phyloP scores from a whole-genome alignment of 768 basidiomycete genomes.

The Trametes sanguinea region DNA sequence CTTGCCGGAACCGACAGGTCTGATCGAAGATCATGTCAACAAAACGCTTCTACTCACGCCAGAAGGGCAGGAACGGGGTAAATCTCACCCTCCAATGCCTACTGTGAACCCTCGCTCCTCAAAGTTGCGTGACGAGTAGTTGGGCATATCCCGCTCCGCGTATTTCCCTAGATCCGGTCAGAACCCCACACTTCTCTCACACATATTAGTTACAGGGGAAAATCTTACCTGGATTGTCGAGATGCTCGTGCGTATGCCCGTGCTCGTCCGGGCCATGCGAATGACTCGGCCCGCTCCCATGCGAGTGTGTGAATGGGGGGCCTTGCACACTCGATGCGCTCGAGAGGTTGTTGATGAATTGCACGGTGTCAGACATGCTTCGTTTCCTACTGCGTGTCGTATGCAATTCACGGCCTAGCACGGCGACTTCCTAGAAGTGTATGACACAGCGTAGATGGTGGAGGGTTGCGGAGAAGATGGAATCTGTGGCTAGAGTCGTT shows the following conservation, averaged over 20 bases:
- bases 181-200: background rate
- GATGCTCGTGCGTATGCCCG: slow-evolving; percentile 92
- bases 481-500: no score
- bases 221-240: slow-evolving; percentile 78
- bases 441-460: no score
- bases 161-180: slow-evolving; percentile 68
- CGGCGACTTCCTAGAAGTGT: no score
- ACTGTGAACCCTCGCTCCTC: slow-evolving; percentile 93
- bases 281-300: slow-evolving; percentile 42
- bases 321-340: slow-evolving; percentile 33
- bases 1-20: slow-evolving; percentile 98
- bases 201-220: no score
- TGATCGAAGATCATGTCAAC: slow-evolving; percentile 32
- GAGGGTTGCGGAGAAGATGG: no score
- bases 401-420: no score
- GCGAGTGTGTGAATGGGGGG: slow-evolving; percentile 48
- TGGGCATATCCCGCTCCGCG: slow-evolving; percentile 88
- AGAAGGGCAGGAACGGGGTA: background rate
- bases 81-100: slow-evolving; percentile 91
- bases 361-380: slow-evolving; percentile 41
- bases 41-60: background rate
- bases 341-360: slow-evolving; percentile 72
- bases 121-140: slow-evolving; percentile 82
- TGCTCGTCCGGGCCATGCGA: slow-evolving; percentile 69
- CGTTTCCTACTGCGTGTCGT: background rate